Conservation (phyloP, 768 basidiomycete species). For the Phylloporus sp. region DNA sequence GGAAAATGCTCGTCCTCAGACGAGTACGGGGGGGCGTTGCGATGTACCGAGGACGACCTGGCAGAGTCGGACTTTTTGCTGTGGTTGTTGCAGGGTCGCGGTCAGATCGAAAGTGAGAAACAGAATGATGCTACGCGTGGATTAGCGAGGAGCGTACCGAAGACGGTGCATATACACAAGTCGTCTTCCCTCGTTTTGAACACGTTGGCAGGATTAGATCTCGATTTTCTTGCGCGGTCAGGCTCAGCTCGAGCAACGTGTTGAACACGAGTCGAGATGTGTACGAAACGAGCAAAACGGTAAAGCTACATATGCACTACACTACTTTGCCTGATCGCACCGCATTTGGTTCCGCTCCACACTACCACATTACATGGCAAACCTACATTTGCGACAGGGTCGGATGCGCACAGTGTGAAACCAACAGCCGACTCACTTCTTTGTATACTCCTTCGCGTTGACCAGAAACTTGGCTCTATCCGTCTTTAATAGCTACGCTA, state of each 20-base stretch:
- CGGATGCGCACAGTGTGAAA: slow-evolving; percentile 1
- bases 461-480: slow-evolving; percentile 69
- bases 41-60: slow-evolving; percentile 43
- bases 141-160: slow-evolving; percentile 53
- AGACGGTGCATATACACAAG: slow-evolving; percentile 64
- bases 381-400: slow-evolving; percentile 7
- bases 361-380: slow-evolving; percentile 17
- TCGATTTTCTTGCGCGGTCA: slow-evolving; percentile 24
- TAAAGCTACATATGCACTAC: too few relatives aligned
- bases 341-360: not conserved
- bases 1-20: slow-evolving; percentile 41
- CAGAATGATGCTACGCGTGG: slow-evolving; percentile 23
- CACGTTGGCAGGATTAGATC: slow-evolving; percentile 54
- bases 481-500: slow-evolving; percentile 62
- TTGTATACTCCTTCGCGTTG: slow-evolving; percentile 80
- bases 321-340: slow-evolving; percentile 3
- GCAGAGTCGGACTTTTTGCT: slow-evolving; percentile 76
- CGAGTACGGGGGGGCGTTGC: slow-evolving; percentile 28
- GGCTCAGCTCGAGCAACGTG: slow-evolving; percentile 62
- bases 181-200: slow-evolving; percentile 53
- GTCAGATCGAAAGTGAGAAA: slow-evolving; percentile 18
- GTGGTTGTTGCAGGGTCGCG: slow-evolving; percentile 23
- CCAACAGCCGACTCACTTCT: slow-evolving; percentile 50
- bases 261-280: slow-evolving; percentile 59
- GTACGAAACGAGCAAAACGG: slow-evolving; percentile 25